Conservation (phyloP, 1,284 basidiomycete genomes). For the Ceratobasidium sp. region DNA sequence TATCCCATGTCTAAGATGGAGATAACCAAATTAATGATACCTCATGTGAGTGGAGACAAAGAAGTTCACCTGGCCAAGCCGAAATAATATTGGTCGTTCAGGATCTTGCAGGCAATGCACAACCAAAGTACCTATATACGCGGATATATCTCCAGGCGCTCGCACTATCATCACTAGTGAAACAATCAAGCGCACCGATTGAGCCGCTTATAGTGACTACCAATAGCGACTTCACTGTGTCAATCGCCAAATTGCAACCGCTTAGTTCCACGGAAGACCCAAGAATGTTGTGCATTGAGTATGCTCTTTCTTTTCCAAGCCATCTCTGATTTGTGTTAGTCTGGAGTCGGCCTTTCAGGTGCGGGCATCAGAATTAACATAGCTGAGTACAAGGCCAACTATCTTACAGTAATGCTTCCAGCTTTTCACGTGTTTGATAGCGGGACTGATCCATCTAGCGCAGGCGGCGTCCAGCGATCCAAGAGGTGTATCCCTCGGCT, state of each 20-base stretch:
- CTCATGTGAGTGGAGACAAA: not conserved
- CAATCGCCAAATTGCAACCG: slow-evolving; percentile 18
- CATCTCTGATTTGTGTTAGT: slow-evolving; percentile 10
- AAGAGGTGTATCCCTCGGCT: not conserved
- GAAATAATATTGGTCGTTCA: slow-evolving; percentile 11
- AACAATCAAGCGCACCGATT: not conserved
- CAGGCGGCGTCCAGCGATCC: slow-evolving; percentile 2
- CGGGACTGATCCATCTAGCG: slow-evolving; percentile 17
- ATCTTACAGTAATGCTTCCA: slow-evolving; percentile 39
- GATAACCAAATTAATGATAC: not conserved
- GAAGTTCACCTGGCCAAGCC: not conserved
- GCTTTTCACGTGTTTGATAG: not conserved
- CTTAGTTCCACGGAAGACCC: not conserved
- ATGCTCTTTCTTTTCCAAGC: slow-evolving; percentile 8
- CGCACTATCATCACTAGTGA: not conserved
- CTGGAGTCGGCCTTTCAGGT: slow-evolving; percentile 21
- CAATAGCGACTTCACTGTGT: slow-evolving; percentile 24
- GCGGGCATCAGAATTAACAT: too few species aligned
- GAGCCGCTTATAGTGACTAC: slow-evolving; percentile 19
- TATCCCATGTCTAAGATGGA: not conserved
- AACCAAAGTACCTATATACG: not conserved
- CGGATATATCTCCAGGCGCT: too few species aligned
- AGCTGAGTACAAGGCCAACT: not conserved
- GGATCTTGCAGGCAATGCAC: slow-evolving; percentile 24
- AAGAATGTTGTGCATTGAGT: slow-evolving; percentile 15